Evolutionary conservation across 495 filamentous ascomycete genomes (phyloP), one percentile per base, ranked within the genome.

Genomic region (Aspergillus kassunensis): DNA sequence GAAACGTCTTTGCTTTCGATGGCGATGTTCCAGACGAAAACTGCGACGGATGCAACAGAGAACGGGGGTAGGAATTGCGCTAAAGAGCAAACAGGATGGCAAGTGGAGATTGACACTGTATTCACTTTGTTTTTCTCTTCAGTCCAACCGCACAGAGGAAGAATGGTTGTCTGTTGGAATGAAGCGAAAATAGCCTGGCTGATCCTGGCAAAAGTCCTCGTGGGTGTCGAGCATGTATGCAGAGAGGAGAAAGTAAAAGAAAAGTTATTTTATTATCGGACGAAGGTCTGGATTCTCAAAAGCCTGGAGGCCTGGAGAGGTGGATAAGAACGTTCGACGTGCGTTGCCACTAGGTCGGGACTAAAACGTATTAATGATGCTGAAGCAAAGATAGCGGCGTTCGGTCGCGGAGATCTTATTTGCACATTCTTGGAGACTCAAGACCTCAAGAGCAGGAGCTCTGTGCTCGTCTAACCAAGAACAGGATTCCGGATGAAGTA

Each of bases 331-430:
- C 21, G 12, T 31, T 35, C 8, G 21, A 49, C 15, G 2, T 37
- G 30, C 30, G 45, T 49, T 49, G 45, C 45, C 45, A 49, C 45
- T 49, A 39, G 45, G 13, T 8, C n/a, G 33, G 33, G 21, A 1
- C 45, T 49, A 49, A 39, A 37, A 49, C 34, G 45, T 49, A 48
- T 36, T 25, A 37, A 47, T 34, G 30, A 33, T 48, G 40, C 19
- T 43, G 21, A 23, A 20, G 13, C 34, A 13, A 36, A n/a, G 34
- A 36, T 36, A 36, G 13, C 34, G 34, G 34, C 15, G n/a, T 36
- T 16, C 34, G 15, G 34, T n/a, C 34, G 13, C 19, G 10, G 39
- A 10, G 39, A 21, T 2, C 8, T 42, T 11, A n/a, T n/a, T n/a
- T n/a, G n/a, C n/a, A n/a, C n/a, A n/a, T n/a, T n/a, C n/a, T n/a